Conservation (phyloP, 768 basidiomycete genomes). For the Tulasnella sp. region DNA sequence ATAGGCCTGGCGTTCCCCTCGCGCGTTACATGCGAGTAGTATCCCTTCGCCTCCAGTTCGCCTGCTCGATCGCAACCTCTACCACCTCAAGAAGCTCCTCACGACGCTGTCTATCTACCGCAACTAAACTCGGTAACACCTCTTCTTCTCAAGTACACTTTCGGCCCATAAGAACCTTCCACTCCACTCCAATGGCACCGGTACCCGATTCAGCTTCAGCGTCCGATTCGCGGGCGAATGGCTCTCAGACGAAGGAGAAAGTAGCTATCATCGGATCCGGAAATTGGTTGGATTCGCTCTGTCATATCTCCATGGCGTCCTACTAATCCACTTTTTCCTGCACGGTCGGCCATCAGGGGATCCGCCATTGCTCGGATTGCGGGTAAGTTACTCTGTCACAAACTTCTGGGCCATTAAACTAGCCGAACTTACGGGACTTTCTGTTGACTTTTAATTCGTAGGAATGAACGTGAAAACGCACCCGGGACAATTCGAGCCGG, state of each 20-base stretch:
- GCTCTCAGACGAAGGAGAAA: slow-evolving; percentile 30
- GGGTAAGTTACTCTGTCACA: slow-evolving; percentile 26
- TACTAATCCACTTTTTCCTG: no score
- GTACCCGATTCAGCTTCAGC: neutral
- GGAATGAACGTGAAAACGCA: slow-evolving; percentile 38
- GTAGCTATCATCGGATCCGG: slow-evolving; percentile 39
- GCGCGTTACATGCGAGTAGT: neutral
- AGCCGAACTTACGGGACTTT: neutral
- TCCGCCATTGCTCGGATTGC: slow-evolving; percentile 41
- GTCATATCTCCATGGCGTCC: no score
- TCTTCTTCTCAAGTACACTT: neutral
- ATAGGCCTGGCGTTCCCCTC: neutral
- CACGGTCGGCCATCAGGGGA: slow-evolving; percentile 34
- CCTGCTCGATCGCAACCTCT: neutral
- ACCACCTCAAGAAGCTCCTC: neutral
- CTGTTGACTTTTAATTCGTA: neutral
- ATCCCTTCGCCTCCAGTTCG: neutral
- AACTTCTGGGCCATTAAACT: neutral
- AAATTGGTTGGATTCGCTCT: slow-evolving; percentile 34
- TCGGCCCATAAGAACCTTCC: neutral
- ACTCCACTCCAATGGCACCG: neutral
- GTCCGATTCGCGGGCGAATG: neutral
- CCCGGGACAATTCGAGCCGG: slow-evolving; percentile 39
- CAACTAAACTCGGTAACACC: neutral
- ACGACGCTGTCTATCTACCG: neutral